A percentile compares a stretch with the other conserved stretches of the same genome.
Conservation (phyloP, 768 basidiomycete genomes). For the Mycena maculata region DNA sequence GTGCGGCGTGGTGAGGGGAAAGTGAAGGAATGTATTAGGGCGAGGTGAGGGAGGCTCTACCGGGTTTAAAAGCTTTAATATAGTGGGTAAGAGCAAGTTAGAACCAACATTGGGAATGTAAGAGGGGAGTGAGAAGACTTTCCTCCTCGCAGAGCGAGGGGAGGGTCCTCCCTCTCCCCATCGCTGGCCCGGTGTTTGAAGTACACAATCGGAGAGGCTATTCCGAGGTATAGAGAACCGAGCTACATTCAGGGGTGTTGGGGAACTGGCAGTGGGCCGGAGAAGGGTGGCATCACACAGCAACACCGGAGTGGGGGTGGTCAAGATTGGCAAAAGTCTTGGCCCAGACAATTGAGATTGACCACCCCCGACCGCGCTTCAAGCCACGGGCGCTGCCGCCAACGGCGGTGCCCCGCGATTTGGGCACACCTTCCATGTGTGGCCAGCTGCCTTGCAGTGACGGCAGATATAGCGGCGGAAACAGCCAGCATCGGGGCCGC, state of each 20-base stretch:
- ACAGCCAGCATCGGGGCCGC: background rate
- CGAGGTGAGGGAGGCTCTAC: background rate
- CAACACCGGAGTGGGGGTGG: background rate
- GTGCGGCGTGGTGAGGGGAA: slow-evolving; percentile 22
- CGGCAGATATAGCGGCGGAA: background rate
- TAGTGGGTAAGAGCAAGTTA: background rate
- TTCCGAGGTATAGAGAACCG: slow-evolving; percentile 1
- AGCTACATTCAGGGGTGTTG: slow-evolving; percentile 14
- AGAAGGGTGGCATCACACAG: background rate
- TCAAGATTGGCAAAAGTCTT: background rate
- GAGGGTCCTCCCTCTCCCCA: slow-evolving; percentile 16
- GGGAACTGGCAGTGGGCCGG: background rate
- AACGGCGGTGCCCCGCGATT: too few relatives aligned
- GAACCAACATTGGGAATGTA: background rate
- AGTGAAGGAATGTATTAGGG: slow-evolving; percentile 26
- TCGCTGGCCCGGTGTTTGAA: slow-evolving; percentile 11
- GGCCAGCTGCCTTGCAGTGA: too few relatives aligned
- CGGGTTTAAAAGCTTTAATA: background rate
- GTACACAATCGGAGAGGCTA: background rate
- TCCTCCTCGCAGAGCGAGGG: slow-evolving; percentile 21
- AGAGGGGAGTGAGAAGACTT: slow-evolving; percentile 6
- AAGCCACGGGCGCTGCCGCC: background rate
- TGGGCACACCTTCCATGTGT: too few relatives aligned
- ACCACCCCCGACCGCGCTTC: background rate
- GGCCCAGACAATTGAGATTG: background rate